phyloP scores from a whole-genome alignment of 2,329 filamentous ascomycete genomes.

The Cordyceps sp. region DNA sequence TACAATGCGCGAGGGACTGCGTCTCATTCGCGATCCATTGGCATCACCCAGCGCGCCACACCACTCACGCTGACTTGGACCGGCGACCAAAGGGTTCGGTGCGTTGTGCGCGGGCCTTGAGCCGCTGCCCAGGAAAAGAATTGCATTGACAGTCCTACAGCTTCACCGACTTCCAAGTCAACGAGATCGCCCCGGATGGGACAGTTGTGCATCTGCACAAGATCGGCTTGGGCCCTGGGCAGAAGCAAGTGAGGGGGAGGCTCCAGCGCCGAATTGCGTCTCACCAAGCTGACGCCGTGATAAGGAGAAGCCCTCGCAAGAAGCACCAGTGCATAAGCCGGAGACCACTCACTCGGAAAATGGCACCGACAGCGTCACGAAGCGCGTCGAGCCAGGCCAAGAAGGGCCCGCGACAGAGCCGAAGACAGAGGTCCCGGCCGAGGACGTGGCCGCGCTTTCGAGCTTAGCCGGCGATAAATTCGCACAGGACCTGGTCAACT shows the following conservation, averaged over 20 bases:
- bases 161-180: constrained; percentile 86
- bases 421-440: constrained; percentile 12
- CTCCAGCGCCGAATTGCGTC: background rate
- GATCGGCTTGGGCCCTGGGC: constrained; percentile 14
- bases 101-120: constrained; percentile 3
- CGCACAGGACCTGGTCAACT: constrained; percentile 21
- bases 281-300: background rate
- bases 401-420: constrained; percentile 5
- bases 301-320: background rate
- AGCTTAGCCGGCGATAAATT: constrained; percentile 21
- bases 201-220: constrained; percentile 55
- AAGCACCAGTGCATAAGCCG: background rate
- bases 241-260: constrained; percentile 3
- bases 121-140: background rate
- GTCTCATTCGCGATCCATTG: constrained; percentile 17
- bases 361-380: too few species aligned
- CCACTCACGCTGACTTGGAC: constrained; percentile 20
- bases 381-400: background rate
- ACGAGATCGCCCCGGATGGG: constrained; percentile 67
- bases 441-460: constrained; percentile 19
- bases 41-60: constrained; percentile 22
- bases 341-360: too few species aligned
- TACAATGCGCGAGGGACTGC: constrained; percentile 14
- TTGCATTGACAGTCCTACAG: constrained; percentile 17
- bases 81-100: constrained; percentile 22